Evolutionary conservation across 306 rosid species (phyloP).

Genomic region (Lathyrus aphaca): DNA sequence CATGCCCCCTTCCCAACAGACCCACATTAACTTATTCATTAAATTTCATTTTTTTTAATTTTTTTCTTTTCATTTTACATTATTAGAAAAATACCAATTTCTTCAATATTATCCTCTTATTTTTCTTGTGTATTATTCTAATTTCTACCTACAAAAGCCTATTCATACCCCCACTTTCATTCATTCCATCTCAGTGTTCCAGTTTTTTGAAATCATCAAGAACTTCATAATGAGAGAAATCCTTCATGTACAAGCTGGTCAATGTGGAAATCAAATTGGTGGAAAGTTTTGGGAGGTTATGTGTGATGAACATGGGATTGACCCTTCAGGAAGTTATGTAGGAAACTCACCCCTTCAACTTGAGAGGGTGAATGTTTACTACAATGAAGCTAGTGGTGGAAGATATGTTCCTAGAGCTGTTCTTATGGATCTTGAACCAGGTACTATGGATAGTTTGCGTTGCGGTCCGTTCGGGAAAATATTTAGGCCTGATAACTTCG

Average conservation of each 20-base stretch:
- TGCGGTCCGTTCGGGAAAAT: conserved; percentile 78
- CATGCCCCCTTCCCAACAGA: conserved; percentile 64
- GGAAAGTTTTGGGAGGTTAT: conserved; percentile 92
- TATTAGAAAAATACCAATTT: conserved; percentile 26
- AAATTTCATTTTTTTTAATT: not conserved
- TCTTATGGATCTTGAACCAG: conserved; percentile 88
- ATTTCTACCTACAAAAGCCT: conserved; percentile 58
- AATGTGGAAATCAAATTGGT: conserved; percentile 92
- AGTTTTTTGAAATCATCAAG: conserved; percentile 20
- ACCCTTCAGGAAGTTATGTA: conserved; percentile 64
- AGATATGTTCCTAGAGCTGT: conserved; percentile 89
- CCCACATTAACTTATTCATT: conserved; percentile 75
- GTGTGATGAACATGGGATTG: conserved; percentile 89
- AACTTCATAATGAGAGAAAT: conserved; percentile 74
- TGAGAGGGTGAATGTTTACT: conserved; percentile 86
- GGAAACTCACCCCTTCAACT: conserved; percentile 72
- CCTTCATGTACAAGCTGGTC: conserved; percentile 88
- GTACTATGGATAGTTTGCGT: conserved; percentile 87
- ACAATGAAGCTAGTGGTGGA: conserved; percentile 86
- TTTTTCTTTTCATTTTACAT: not conserved
- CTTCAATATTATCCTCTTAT: conserved; percentile 6
- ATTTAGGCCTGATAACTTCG: conserved; percentile 87
- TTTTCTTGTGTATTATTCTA: conserved; percentile 24
- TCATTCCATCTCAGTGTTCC: conserved; percentile 11
- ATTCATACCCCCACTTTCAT: conserved; percentile 1